Evolutionary conservation across 495 filamentous ascomycete genomes (phyloP), one percentile per base, ranked within the genome.

Genomic region (Durotheca rogersii): DNA sequence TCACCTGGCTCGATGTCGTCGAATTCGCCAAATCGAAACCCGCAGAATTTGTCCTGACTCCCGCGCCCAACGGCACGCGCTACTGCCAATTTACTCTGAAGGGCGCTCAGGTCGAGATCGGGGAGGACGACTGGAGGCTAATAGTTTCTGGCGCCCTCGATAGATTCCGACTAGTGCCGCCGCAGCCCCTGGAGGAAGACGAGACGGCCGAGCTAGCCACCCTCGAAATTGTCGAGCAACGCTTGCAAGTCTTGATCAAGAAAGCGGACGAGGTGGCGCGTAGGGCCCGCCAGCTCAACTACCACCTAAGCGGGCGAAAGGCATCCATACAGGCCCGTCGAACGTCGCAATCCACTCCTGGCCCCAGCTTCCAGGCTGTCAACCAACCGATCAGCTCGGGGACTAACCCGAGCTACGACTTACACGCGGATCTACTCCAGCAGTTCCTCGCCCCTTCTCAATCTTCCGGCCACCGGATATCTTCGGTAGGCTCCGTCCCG

Each of bases 1-100:
- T 90, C 41, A 83, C 81, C 11, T 95, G 89, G 89, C 72, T 90
- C 29, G 89, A 94, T 55, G 83, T 95, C 32, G 86, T 92, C 41
- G 84, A 87, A 47, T 93, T 90, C 70, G 87, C 89, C 41, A 83
- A 84, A 58, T 80, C 76, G 54, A 90, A 90, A 53, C 87, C 89
- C 0, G 78, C 81, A 58, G 87, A 91, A 43, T 92, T 95, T 70
- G 81, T 81, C 21, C 72, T 92, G 47, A 81, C 81, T 41, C 82
- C 88, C 47, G 75, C 77, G 39, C 76, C 79, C 33, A 84, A 86
- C 56, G 60, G 64, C 12, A 69, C 78, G 48, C 81, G 81, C 15
- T 81, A 83, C 23, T 92, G 89, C 53, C 88, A 87, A 47, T 91
- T 93, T 66, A 81, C 85, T 51, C 82, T 88, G 37, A 89, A 89